Conservation (phyloP, 139 green algal species). For the Trebouxia sp. region DNA sequence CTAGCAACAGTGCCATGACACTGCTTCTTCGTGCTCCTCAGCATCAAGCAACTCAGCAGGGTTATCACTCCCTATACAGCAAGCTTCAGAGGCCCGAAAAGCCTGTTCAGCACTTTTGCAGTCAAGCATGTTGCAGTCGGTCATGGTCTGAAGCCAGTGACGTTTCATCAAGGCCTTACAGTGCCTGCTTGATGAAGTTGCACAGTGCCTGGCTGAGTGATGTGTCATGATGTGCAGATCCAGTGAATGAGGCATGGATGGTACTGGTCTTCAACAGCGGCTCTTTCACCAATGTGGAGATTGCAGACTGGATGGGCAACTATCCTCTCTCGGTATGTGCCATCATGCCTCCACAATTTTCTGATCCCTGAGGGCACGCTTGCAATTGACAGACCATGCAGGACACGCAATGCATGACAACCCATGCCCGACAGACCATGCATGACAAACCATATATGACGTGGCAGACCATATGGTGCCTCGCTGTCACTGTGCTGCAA, state of each 20-base stretch:
- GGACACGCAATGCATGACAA: not conserved
- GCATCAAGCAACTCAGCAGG: too few species aligned
- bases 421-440: too few species aligned
- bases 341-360: not conserved
- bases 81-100: not conserved
- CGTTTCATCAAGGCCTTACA: not conserved
- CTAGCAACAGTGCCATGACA: too few species aligned
- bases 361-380: not conserved
- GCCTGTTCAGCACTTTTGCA: not conserved
- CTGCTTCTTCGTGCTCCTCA: too few species aligned
- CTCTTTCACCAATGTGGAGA: constrained; percentile 14
- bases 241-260: constrained; percentile 9
- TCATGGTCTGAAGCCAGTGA: not conserved
- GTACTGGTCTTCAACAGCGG: constrained; percentile 23
- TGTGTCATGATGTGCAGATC: not conserved
- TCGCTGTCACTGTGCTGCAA: too few species aligned
- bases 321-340: not conserved
- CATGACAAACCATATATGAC: too few species aligned
- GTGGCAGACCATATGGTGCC: too few species aligned
- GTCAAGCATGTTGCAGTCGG: not conserved
- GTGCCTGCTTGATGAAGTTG: not conserved
- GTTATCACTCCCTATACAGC: not conserved
- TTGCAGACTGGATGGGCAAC: constrained; percentile 2
- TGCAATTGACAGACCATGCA: not conserved
- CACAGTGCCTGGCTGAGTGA: not conserved